Evolutionary conservation across 1,284 basidiomycete genomes (phyloP).

Genomic region (Austroboletus novae-zelandiae): DNA sequence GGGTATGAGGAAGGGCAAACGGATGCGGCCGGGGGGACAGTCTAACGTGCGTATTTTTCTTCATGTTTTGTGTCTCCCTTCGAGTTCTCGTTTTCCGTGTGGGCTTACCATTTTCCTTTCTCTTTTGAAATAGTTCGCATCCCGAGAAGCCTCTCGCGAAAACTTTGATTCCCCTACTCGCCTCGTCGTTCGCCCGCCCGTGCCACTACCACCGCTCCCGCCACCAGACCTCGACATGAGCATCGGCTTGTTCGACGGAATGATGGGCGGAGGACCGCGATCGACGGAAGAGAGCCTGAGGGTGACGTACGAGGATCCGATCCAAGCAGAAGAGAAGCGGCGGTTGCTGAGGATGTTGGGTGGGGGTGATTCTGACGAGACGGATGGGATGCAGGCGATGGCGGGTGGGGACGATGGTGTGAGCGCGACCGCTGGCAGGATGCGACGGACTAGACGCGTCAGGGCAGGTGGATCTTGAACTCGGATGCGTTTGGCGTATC

Average conservation of each 20-base stretch:
- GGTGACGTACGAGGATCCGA: conserved; percentile 68
- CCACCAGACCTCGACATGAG: conserved; percentile 13
- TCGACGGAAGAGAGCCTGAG: conserved; percentile 44
- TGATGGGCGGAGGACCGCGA: conserved; percentile 7
- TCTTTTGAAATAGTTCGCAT: conserved; percentile 28
- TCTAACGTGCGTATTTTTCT: conserved; percentile 40
- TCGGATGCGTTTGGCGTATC: no score
- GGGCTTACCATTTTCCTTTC: neutral
- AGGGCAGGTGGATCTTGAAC: conserved; percentile 11
- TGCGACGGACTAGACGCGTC: conserved; percentile 17
- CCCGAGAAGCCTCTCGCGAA: conserved; percentile 37
- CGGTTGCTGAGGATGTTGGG: conserved; percentile 40
- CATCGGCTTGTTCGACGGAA: conserved; percentile 27
- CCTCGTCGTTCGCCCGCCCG: neutral
- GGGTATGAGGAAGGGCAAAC: conserved; percentile 37
- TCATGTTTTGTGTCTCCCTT: neutral
- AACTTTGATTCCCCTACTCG: conserved; percentile 19
- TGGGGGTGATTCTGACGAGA: conserved; percentile 11
- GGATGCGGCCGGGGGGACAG: conserved; percentile 39
- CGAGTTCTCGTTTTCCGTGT: neutral
- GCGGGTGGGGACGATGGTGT: neutral
- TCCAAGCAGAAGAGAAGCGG: conserved; percentile 53
- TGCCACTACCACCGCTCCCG: neutral
- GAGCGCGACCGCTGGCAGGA: neutral
- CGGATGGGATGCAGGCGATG: neutral